These are phyloP conservation scores for Penicillium sp. DNA, from an alignment of 2,329 filamentous ascomycete species.

Conservation along the genomic window DNA sequence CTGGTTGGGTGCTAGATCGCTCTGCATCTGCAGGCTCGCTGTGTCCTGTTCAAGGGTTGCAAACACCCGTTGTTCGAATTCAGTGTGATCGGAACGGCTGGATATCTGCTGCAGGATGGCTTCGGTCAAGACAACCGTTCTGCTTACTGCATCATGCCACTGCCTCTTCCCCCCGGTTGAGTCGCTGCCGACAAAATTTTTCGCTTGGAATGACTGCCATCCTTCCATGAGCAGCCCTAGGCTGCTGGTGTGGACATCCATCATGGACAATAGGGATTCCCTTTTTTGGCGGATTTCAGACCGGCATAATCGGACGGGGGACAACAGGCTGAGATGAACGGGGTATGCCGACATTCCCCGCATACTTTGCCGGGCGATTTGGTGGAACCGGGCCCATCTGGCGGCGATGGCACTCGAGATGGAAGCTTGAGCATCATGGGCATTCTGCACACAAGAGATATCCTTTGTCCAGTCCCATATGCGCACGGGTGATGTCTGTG, in stretches of 20 bases:
- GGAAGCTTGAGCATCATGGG: constrained; percentile 10
- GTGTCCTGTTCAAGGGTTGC: constrained; percentile 58
- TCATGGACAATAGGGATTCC: constrained; percentile 63
- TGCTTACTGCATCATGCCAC: constrained; percentile 71
- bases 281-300: constrained; percentile 72
- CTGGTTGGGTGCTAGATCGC: constrained; percentile 28
- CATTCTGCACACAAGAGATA: constrained; percentile 49
- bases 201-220: constrained; percentile 63
- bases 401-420: constrained; percentile 31
- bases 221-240: constrained; percentile 84
- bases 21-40: constrained; percentile 39
- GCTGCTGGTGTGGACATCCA: constrained; percentile 76
- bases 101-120: constrained; percentile 71
- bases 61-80: constrained; percentile 53
- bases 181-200: constrained; percentile 51
- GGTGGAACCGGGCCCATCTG: constrained; percentile 65
- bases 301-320: constrained; percentile 69
- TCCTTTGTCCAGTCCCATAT: constrained; percentile 67
- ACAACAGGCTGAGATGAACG: constrained; percentile 66
- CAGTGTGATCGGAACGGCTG: constrained; percentile 50
- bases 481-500: constrained; percentile 76
- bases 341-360: constrained; percentile 65
- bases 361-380: constrained; percentile 70
- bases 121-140: constrained; percentile 80
- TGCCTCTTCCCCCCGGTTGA: constrained; percentile 41